phyloP scores from a whole-genome alignment of 2,329 filamentous ascomycete species.

The Cucurbitaria berberidis region DNA sequence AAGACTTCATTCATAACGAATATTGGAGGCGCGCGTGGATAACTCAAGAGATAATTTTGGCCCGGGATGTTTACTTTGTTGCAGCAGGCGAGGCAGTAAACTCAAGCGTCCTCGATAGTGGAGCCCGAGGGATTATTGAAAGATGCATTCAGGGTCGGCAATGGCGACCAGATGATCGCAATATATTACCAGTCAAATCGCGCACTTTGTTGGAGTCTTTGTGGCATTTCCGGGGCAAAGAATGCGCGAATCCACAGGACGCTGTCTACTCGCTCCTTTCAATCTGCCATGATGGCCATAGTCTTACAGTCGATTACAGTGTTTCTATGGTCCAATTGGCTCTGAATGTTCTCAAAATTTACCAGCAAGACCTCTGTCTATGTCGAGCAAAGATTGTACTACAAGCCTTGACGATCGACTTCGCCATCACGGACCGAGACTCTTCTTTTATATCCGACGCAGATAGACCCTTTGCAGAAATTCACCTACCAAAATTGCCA shows the following conservation, averaged over 20 bases:
- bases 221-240: not conserved
- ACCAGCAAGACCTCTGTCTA: not conserved
- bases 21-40: constrained; percentile 38
- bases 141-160: not conserved
- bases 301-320: constrained; percentile 2
- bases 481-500: not conserved
- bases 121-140: not conserved
- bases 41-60: constrained; percentile 8
- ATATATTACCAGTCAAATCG: not conserved
- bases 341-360: not conserved
- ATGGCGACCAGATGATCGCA: not conserved
- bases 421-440: not conserved
- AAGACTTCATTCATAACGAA: not conserved
- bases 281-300: not conserved
- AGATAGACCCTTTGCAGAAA: not conserved
- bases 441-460: not conserved
- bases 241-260: constrained; percentile 4
- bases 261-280: constrained; percentile 6
- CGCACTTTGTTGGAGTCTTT: not conserved
- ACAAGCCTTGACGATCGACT: not conserved
- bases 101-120: not conserved
- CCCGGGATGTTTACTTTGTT: not conserved
- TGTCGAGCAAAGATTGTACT: not conserved
- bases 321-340: not conserved
- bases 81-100: not conserved